Evolutionary conservation across 228 moss, liverwort and hornwort genomes (phyloP), one percentile per base, ranked within the genome.

Genomic region (Sphagnum fallax): DNA sequence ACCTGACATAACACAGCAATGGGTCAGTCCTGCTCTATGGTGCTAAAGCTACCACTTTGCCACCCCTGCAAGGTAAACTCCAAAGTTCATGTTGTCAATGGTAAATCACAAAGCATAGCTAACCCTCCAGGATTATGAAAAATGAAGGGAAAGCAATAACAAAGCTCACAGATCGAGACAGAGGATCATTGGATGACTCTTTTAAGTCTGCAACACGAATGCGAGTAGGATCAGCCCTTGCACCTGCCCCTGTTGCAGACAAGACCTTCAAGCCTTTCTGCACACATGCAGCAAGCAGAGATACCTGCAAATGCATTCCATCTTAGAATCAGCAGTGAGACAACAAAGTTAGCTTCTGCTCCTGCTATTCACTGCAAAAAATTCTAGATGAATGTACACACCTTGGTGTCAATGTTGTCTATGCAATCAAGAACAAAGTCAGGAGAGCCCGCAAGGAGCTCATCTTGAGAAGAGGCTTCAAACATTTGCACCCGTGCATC

Each of bases 401-500:
- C 97, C 94, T 98, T 98, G 48, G 94, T 94, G 55, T 98, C 94
- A 70, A 98, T 94, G 78, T 98, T 98, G 78, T 98, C 98, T 63
- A 98, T 98, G 73, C 98, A 98, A 76, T 98, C 98, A 68, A 98
- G 81, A 62, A 98, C 90, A 65, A 89, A 98, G 52, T 94, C 87
- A 69, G 98, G 98, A 76, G 87, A 84, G 68, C 98, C 98, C 72
- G 91, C 87, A 57, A 98, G 92, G 68, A 98, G 84, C 51, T 90
- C 90, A 32, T 94, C 98, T 81, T 87, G 74, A 7, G 81, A 71
- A 9, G 92, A 86, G 65, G 81, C 65, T 71, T 98, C 90, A 73
- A 87, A 94, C 90, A 98, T 78, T 81, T 98, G 90, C 58, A 83
- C 92, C 59, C 89, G 79, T 13, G 94, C 90, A 68, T 98, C 94